Conservation (phyloP, 1,284 basidiomycete species). For the Peniophora sp. region DNA sequence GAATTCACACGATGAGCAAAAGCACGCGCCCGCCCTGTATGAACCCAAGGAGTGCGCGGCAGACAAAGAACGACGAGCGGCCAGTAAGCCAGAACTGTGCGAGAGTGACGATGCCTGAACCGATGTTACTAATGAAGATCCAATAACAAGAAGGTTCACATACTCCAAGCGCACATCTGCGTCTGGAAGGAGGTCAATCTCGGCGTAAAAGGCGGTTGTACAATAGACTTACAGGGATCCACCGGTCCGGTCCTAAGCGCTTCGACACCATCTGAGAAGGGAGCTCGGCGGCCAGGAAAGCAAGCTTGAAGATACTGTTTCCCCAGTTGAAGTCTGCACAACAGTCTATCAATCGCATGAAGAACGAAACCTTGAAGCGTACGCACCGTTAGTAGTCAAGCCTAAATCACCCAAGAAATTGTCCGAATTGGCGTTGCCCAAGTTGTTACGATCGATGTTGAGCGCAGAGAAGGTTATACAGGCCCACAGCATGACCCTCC, state of each 20-base stretch:
- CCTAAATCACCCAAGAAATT: conserved; percentile 58
- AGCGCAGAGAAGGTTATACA: conserved; percentile 52
- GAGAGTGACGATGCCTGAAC: conserved; percentile 43
- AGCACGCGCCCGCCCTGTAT: conserved; percentile 48
- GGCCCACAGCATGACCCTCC: conserved; percentile 58
- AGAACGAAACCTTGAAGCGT: background rate
- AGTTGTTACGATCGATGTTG: conserved; percentile 50
- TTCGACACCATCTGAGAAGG: conserved; percentile 73
- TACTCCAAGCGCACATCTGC: conserved; percentile 32
- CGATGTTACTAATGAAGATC: conserved; percentile 23
- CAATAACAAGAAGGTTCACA: conserved; percentile 2
- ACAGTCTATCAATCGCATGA: background rate
- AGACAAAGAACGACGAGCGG: conserved; percentile 42
- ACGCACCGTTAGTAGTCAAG: conserved; percentile 45
- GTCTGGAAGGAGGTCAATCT: conserved; percentile 13
- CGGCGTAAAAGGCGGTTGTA: no score
- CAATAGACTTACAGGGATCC: conserved; percentile 43
- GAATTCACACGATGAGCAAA: background rate
- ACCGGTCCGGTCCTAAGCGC: conserved; percentile 60
- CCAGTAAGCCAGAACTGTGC: conserved; percentile 59
- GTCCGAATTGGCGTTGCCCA: conserved; percentile 59
- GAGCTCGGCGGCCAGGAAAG: conserved; percentile 56
- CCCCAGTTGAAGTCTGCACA: conserved; percentile 61
- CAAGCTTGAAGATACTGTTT: conserved; percentile 46
- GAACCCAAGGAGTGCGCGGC: conserved; percentile 37